Evolutionary conservation across 208 protist genomes (phyloP).

Genomic region (Leishmania amazonensis): DNA sequence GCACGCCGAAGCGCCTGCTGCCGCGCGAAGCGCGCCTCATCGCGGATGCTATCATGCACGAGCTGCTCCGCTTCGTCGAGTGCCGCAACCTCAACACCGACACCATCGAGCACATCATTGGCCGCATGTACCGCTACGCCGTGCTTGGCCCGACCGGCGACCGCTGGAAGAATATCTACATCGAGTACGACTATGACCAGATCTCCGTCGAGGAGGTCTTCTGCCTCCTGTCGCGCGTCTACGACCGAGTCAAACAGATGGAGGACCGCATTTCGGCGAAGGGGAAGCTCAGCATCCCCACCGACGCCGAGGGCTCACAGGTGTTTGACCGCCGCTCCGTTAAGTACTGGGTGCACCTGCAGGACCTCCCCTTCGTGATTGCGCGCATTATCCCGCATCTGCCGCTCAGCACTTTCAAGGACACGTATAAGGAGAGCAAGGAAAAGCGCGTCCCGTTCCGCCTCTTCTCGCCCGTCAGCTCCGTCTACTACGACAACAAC

Average conservation of each 20-base stretch:
- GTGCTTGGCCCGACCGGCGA: slow-evolving; percentile 82
- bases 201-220: slow-evolving; percentile 78
- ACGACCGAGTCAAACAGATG: slow-evolving; percentile 70
- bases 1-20: slow-evolving; percentile 28
- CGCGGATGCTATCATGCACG: slow-evolving; percentile 74
- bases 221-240: slow-evolving; percentile 71
- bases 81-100: slow-evolving; percentile 86
- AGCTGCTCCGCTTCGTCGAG: slow-evolving; percentile 86
- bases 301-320: slow-evolving; percentile 78
- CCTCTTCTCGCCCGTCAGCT: slow-evolving; percentile 80
- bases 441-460: slow-evolving; percentile 57
- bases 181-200: slow-evolving; percentile 58
- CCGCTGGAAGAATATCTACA: slow-evolving; percentile 75
- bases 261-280: slow-evolving; percentile 72
- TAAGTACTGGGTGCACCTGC: slow-evolving; percentile 91
- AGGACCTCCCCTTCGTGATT: slow-evolving; percentile 89
- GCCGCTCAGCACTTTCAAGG: slow-evolving; percentile 85
- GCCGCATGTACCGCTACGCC: slow-evolving; percentile 87
- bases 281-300: slow-evolving; percentile 48
- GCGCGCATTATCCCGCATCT: slow-evolving; percentile 89
- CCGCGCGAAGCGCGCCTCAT: slow-evolving; percentile 66
- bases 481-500: slow-evolving; percentile 90
- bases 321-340: slow-evolving; percentile 87
- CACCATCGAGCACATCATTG: slow-evolving; percentile 88
- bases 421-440: slow-evolving; percentile 78